phyloP scores from a whole-genome alignment of 768 basidiomycete species.

The Russula earlei region DNA sequence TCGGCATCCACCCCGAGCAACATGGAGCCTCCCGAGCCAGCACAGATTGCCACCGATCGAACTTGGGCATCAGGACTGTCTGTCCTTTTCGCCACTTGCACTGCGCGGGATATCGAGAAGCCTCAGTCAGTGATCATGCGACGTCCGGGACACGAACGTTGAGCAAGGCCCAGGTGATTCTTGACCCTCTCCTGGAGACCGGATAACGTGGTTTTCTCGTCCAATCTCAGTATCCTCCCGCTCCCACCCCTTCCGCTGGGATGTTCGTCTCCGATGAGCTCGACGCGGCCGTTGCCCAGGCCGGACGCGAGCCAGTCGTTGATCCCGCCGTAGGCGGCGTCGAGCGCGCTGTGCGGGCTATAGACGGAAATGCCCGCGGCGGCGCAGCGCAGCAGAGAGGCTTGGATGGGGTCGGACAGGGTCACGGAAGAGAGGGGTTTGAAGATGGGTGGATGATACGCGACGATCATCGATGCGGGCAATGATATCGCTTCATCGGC shows the following conservation, averaged over 20 bases:
- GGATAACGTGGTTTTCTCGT: constrained; percentile 17
- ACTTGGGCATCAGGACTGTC: constrained; percentile 23
- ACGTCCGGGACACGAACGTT: constrained; percentile 34
- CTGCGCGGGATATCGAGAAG: constrained; percentile 28
- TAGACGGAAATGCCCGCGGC: constrained; percentile 81
- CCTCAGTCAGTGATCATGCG: background rate
- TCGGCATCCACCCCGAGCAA: constrained; percentile 67
- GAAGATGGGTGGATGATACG: constrained; percentile 86
- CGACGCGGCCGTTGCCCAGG: constrained; percentile 24
- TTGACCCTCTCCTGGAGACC: constrained; percentile 35
- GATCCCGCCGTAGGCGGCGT: constrained; percentile 74
- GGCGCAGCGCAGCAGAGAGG: constrained; percentile 69
- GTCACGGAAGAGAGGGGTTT: constrained; percentile 65
- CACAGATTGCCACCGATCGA: constrained; percentile 77
- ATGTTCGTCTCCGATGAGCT: constrained; percentile 31
- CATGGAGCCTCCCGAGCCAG: constrained; percentile 79
- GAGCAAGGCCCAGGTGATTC: constrained; percentile 19
- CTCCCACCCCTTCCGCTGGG: constrained; percentile 28
- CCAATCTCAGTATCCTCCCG: constrained; percentile 9
- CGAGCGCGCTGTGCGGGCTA: constrained; percentile 82
- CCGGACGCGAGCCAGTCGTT: constrained; percentile 78
- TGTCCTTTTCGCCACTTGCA: constrained; percentile 50
- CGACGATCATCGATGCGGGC: constrained; percentile 56
- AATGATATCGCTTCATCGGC: constrained; percentile 55
- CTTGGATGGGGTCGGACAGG: constrained; percentile 67